These are phyloP conservation scores for Dendrobium huoshanense DNA, from an alignment of 106 monocot genomes.

Conservation along the genomic window DNA sequence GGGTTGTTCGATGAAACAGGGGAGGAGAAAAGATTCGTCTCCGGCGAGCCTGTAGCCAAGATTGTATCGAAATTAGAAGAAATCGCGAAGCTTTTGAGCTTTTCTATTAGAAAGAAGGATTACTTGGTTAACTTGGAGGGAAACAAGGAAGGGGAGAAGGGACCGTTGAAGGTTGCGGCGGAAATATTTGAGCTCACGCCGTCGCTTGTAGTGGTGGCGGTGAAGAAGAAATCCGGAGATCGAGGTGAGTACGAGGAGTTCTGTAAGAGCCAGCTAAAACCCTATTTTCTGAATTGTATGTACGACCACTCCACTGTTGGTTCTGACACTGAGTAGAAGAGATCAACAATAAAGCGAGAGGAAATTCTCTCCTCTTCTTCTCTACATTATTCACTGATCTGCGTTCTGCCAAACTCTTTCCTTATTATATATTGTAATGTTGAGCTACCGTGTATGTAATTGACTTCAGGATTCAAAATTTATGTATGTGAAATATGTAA, in stretches of 20 bases:
- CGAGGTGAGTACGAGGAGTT: constrained; percentile 17
- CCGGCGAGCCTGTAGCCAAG: constrained; percentile 16
- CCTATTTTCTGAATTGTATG: neutral
- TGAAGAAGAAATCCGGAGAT: constrained; percentile 8
- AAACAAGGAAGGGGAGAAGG: constrained; percentile 19
- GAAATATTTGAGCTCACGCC: constrained; percentile 33
- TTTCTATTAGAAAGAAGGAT: constrained; percentile 26
- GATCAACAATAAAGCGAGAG: neutral
- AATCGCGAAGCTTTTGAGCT: constrained; percentile 19
- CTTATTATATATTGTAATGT: too few relatives aligned
- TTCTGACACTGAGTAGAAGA: constrained; percentile 5
- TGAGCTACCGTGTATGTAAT: too few relatives aligned
- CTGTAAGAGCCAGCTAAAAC: constrained; percentile 3
- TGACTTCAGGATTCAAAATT: too few relatives aligned
- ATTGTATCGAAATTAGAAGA: constrained; percentile 29
- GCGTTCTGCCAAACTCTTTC: too few relatives aligned
- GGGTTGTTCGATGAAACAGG: constrained; percentile 27
- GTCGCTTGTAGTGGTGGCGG: neutral
- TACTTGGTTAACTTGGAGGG: constrained; percentile 23
- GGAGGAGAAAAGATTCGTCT: constrained; percentile 23
- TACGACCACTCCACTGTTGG: neutral
- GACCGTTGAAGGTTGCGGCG: constrained; percentile 13
- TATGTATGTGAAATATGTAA: too few relatives aligned
- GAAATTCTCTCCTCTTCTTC: too few relatives aligned
- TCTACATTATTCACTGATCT: too few relatives aligned